phyloP scores from a whole-genome alignment of 2,329 filamentous ascomycete species.

The Tolypocladium ovalisporum region DNA sequence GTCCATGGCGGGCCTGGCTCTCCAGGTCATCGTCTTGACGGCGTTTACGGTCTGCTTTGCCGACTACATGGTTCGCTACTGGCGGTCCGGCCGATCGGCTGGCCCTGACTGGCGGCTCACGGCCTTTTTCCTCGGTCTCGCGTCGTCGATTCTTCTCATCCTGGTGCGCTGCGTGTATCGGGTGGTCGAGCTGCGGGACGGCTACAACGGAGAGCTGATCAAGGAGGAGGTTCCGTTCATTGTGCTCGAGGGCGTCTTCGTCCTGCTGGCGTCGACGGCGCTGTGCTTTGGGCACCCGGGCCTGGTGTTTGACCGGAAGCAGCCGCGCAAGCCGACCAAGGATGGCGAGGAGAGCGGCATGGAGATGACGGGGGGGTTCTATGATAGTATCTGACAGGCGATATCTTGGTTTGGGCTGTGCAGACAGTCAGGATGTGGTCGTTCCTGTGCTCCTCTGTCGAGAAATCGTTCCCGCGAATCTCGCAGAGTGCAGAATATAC shows the following conservation, averaged over 20 bases:
- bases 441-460: neutral
- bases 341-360: conserved; percentile 11
- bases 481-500: too few relatives aligned
- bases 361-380: neutral
- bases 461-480: neutral
- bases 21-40: conserved; percentile 46
- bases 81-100: conserved; percentile 14
- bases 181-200: conserved; percentile 53
- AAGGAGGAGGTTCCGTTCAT: conserved; percentile 41
- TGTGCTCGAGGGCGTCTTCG: conserved; percentile 35
- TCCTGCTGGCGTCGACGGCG: conserved; percentile 23
- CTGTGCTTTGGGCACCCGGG: conserved; percentile 32
- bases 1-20: conserved; percentile 40
- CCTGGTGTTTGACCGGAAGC: conserved; percentile 20
- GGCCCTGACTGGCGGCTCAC: conserved; percentile 17
- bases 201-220: conserved; percentile 47
- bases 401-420: too few relatives aligned
- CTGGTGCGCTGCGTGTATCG: conserved; percentile 53
- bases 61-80: conserved; percentile 38
- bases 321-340: conserved; percentile 5
- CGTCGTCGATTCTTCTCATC: conserved; percentile 45
- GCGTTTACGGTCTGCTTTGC: conserved; percentile 36
- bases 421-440: too few relatives aligned
- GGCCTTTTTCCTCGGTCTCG: conserved; percentile 41
- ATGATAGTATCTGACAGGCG: neutral